Evolutionary conservation across 2,329 filamentous ascomycete species (phyloP), one percentile per base, ranked within the genome.

Genomic region (Beauveria sp.): DNA sequence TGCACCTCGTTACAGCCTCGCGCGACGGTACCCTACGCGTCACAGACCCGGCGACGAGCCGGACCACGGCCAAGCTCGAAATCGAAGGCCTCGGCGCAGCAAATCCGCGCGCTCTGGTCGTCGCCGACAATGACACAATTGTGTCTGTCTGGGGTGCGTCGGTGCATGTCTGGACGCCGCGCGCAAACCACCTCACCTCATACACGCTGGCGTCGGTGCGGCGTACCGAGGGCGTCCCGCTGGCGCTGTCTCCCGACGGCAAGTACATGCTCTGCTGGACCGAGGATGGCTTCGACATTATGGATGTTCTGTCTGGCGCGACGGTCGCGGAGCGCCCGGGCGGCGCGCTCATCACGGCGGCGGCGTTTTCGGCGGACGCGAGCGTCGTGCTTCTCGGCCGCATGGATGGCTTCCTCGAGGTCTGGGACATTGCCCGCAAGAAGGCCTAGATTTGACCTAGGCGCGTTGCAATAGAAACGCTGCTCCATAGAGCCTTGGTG

Each of bases 221-320:
- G 20, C 46, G 51, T 51, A 63, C 46, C 16, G 76, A 78, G 63
- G 76, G 76, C 28, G 78, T 75, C 75, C 76, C 76, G 22, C 65
- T 78, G 57, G 70, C 68, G 43, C 69, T 77, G 38, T 78, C 76
- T 4, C 67, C 73, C 1, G 74, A 78, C 63, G 71, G 72, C 26
- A 64, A 70, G 49, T 76, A 72, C 64, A 68, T 78, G 67, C 69
- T 67, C 20, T 75, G 73, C 64, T 69, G 76, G 62, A 78, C 73
- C 0, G 76, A 78, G 58, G 70, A 72, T 3, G 76, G 76, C 7
- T 73, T 78, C 58, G 76, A 78, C 24, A 65, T 78, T 20, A 74
- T 75, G 67, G 74, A 78, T 14, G 65, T 75, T 28, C 64, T 63
- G 10, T 72, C 74, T 1, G 76, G 76, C 2, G 49, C 3, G n/a